These are phyloP conservation scores for Fusarium torulosum DNA, from an alignment of 2,329 filamentous ascomycete genomes.

Conservation along the genomic window DNA sequence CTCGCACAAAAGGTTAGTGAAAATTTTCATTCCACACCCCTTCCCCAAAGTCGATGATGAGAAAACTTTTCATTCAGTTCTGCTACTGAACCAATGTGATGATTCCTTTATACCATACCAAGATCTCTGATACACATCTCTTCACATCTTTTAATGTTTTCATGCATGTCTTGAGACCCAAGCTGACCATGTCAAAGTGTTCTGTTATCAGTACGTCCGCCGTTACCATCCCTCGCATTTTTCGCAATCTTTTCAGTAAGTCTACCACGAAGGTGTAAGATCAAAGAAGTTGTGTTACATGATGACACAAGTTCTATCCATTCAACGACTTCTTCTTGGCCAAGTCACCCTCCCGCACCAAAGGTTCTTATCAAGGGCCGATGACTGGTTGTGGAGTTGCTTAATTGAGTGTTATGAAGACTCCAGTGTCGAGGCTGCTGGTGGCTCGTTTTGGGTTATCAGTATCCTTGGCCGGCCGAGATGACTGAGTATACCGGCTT, in stretches of 20 bases:
- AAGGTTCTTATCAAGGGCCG: constrained; percentile 60
- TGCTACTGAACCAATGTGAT: constrained; percentile 79
- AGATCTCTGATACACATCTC: constrained; percentile 64
- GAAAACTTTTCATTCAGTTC: constrained; percentile 75
- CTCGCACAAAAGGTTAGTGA: constrained; percentile 26
- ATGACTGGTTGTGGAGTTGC: constrained; percentile 84
- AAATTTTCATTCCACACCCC: not conserved
- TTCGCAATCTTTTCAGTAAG: constrained; percentile 20
- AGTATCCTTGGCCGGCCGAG: constrained; percentile 65
- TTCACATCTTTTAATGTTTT: constrained; percentile 34
- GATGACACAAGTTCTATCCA: constrained; percentile 75
- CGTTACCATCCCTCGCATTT: too few species aligned
- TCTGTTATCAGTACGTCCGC: not conserved
- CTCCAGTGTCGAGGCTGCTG: constrained; percentile 65
- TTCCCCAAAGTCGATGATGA: constrained; percentile 68
- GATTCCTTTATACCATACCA: constrained; percentile 75
- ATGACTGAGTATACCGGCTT: constrained; percentile 78
- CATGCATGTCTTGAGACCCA: not conserved
- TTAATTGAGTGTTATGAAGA: constrained; percentile 66
- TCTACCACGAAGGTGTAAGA: constrained; percentile 8
- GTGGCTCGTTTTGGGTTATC: constrained; percentile 68
- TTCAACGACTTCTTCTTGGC: constrained; percentile 76
- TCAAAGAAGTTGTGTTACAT: constrained; percentile 39
- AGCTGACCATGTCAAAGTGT: constrained; percentile 33
- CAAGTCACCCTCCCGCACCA: constrained; percentile 81